Conservation (phyloP, 345 rosid genomes). For the Salix brachista region DNA sequence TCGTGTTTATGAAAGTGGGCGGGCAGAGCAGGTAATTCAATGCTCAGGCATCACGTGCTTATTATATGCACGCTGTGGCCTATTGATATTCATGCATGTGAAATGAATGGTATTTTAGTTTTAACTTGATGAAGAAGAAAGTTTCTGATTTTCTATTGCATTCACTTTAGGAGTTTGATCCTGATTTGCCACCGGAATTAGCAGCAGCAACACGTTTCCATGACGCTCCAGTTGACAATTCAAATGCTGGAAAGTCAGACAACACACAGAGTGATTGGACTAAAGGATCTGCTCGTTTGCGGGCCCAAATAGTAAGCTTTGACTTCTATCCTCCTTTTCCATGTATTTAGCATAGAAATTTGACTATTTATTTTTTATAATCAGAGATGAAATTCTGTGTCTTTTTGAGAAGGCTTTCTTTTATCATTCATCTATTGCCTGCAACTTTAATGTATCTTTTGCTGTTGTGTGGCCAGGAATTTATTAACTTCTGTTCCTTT, state of each 20-base stretch:
- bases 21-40: slow-evolving; percentile 73
- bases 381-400: background rate
- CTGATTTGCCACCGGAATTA: slow-evolving; percentile 95
- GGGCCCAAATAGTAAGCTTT: slow-evolving; percentile 75
- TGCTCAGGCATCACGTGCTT: background rate
- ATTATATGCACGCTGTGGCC: background rate
- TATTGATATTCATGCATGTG: background rate
- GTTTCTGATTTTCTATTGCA: slow-evolving; percentile 12
- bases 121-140: background rate
- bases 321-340: slow-evolving; percentile 1
- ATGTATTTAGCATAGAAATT: background rate
- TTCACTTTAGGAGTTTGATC: slow-evolving; percentile 76
- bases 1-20: slow-evolving; percentile 95
- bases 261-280: slow-evolving; percentile 50
- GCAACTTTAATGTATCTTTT: background rate
- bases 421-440: background rate
- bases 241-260: slow-evolving; percentile 55
- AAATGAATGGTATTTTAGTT: background rate
- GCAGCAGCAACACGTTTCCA: slow-evolving; percentile 87
- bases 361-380: background rate
- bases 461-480: background rate
- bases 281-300: slow-evolving; percentile 59
- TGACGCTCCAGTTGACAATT: slow-evolving; percentile 54
- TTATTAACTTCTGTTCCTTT: background rate
- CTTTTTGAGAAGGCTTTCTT: background rate